Percentiles rank a stretch among this genome's conserved stretches.
Conservation (phyloP, 2,329 filamentous ascomycete species). For the Penicillium sp. region DNA sequence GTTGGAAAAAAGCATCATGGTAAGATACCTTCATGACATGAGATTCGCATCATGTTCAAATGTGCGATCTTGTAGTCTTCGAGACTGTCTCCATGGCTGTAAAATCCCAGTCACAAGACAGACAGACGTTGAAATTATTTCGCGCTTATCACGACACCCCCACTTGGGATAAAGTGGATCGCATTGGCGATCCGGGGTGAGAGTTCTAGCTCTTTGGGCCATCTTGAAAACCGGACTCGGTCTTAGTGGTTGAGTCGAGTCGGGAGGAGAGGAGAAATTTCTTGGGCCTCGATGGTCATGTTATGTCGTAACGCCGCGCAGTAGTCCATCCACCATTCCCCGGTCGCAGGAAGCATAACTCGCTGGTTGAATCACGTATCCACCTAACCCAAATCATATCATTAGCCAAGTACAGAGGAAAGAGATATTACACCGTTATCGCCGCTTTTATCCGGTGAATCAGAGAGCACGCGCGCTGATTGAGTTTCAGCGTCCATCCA, state of each 20-base stretch:
- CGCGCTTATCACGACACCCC: conserved; percentile 8
- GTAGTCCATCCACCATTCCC: not conserved
- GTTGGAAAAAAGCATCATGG: not conserved
- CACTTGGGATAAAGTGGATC: conserved; percentile 23
- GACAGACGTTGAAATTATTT: not conserved
- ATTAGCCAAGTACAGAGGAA: not conserved
- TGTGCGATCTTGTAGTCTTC: not conserved
- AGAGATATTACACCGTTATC: not conserved
- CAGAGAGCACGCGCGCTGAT: not conserved
- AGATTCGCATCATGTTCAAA: not conserved
- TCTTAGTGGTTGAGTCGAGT: not conserved
- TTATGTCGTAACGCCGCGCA: not conserved
- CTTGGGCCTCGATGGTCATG: not conserved
- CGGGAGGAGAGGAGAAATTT: not conserved
- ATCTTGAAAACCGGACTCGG: conserved; percentile 1
- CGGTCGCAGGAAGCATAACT: not conserved
- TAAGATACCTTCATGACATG: not conserved
- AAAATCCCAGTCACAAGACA: not conserved
- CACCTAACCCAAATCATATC: not conserved
- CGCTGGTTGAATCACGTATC: not conserved
- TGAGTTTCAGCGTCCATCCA: not conserved
- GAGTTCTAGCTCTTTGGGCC: conserved; percentile 11
- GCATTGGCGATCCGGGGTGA: conserved; percentile 30
- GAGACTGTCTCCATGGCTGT: not conserved
- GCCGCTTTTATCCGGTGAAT: not conserved